These are phyloP conservation scores for Coriaria nepalensis DNA, from an alignment of 306 rosid species.

Conservation along the genomic window DNA sequence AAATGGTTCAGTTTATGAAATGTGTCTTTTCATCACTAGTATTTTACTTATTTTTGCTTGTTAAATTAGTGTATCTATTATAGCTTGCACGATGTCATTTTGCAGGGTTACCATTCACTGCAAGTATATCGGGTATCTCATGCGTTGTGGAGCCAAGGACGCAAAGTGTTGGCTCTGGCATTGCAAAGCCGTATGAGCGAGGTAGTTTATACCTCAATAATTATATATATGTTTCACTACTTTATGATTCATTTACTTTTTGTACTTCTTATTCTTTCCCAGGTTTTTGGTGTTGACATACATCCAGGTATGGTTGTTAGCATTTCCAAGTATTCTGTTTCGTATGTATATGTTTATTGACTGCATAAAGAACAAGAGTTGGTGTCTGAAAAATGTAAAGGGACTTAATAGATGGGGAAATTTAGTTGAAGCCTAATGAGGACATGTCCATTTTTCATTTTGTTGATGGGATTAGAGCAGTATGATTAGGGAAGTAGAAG, in stretches of 20 bases:
- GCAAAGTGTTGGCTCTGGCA: slow-evolving; percentile 69
- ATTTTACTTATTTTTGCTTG: background rate
- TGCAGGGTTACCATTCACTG: slow-evolving; percentile 81
- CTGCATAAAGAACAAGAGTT: too few species aligned
- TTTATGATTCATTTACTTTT: slow-evolving; percentile 2
- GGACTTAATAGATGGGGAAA: too few species aligned
- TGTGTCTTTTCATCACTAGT: too few species aligned
- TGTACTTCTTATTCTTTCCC: slow-evolving; percentile 17
- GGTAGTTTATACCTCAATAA: slow-evolving; percentile 27
- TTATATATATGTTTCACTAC: background rate
- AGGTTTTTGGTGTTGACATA: slow-evolving; percentile 92
- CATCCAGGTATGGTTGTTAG: slow-evolving; percentile 61
- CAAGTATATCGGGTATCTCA: slow-evolving; percentile 82
- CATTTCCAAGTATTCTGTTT: too few species aligned
- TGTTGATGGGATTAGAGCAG: background rate
- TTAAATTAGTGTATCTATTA: background rate
- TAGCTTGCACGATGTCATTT: background rate
- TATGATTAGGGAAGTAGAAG: background rate
- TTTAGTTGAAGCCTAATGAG: too few species aligned
- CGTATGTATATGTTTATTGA: too few species aligned
- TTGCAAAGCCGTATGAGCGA: slow-evolving; percentile 84
- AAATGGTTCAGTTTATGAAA: too few species aligned
- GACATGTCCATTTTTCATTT: too few species aligned
- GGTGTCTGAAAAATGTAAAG: too few species aligned
- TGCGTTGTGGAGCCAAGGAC: slow-evolving; percentile 66